Evolutionary conservation across 1,284 basidiomycete genomes (phyloP), one percentile per base, ranked within the genome.

Genomic region (Xerocomus amazonicus): DNA sequence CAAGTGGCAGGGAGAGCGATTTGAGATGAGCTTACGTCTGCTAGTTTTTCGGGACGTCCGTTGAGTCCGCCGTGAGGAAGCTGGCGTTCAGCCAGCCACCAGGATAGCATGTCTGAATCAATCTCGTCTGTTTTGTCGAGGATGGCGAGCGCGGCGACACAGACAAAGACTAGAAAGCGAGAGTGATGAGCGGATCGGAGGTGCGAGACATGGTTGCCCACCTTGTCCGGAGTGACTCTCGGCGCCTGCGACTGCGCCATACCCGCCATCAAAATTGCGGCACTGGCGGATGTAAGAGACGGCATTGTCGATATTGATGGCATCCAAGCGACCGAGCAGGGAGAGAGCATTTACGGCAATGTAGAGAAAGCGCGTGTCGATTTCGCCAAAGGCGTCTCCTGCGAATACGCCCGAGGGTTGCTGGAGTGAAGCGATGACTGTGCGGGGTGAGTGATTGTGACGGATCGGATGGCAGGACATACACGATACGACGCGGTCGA

Each of bases 41-140:
- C 93, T n/a, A 98, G 76, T 73, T 99, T 99, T 66, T 99, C 92
- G 3, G 96, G 96, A 17, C 96, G 78, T 0, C 96, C 96, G 59
- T 99, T 98, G 52, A 99, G 74, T 0, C 96, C 97, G 8, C 96
- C 96, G 59, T 84, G 93, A 0, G 93, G 88, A 9, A 97, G 74
- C 66, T 99, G 96, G 8, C 96, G 77, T 63, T 99, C 97, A 9
- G 88, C 81, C 3, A 99, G 73, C 96, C 96, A 99, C 84, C 90
- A 94, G 9, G 78, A 87, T 2, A 97, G 73, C 28, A 81, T 87
- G 16, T 89, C 78, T 1, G 72, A 62, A 62, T 97, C 90, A 5
- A 95, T 79, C 31, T 80, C 73, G 59, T 96, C 87, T 9, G 98
- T 71, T 43, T 84, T 72, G 61, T 90, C 85, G 4, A 98, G 75